Evolutionary conservation across 2,329 filamentous ascomycete species (phyloP).

Genomic region (Colletotrichum salicis): DNA sequence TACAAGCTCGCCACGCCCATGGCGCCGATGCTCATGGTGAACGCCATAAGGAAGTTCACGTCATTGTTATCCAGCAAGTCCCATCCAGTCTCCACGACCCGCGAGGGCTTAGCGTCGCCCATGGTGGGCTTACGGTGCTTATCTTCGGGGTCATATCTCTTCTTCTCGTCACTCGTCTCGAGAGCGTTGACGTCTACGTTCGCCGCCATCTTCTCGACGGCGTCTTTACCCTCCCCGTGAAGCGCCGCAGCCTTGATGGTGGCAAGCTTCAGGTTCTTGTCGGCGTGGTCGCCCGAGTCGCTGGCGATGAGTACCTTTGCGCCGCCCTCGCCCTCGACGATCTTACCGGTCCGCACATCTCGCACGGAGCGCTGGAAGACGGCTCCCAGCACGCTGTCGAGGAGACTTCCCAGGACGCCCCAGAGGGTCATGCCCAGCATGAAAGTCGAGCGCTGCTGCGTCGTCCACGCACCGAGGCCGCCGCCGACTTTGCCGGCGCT

Average conservation of each 20-base stretch:
- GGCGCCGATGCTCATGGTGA: slow-evolving; percentile 79
- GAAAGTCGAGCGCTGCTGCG: slow-evolving; percentile 55
- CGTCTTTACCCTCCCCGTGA: slow-evolving; percentile 55
- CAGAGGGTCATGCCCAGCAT: slow-evolving; percentile 73
- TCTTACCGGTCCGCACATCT: slow-evolving; percentile 84
- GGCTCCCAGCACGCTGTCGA: slow-evolving; percentile 90
- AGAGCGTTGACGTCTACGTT: slow-evolving; percentile 43
- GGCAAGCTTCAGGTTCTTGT: slow-evolving; percentile 44
- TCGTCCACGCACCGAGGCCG: slow-evolving; percentile 61
- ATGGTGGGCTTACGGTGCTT: slow-evolving; percentile 64
- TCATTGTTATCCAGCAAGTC: slow-evolving; percentile 93
- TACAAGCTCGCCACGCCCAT: slow-evolving; percentile 74
- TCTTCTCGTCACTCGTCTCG: slow-evolving; percentile 48
- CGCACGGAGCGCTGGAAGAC: slow-evolving; percentile 86
- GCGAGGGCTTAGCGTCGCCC: slow-evolving; percentile 67
- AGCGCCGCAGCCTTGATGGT: slow-evolving; percentile 55
- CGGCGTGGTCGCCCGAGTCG: slow-evolving; percentile 40
- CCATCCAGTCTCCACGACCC: slow-evolving; percentile 72
- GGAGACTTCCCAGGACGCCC: slow-evolving; percentile 81
- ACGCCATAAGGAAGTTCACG: slow-evolving; percentile 93
- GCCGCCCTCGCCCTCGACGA: slow-evolving; percentile 88
- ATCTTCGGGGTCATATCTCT: slow-evolving; percentile 60
- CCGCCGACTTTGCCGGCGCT: slow-evolving; percentile 47
- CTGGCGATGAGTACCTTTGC: slow-evolving; percentile 62
- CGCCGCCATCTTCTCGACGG: slow-evolving; percentile 48